These are phyloP conservation scores for Alternaria sp. DNA, from an alignment of 2,329 filamentous ascomycete genomes.

Conservation along the genomic window DNA sequence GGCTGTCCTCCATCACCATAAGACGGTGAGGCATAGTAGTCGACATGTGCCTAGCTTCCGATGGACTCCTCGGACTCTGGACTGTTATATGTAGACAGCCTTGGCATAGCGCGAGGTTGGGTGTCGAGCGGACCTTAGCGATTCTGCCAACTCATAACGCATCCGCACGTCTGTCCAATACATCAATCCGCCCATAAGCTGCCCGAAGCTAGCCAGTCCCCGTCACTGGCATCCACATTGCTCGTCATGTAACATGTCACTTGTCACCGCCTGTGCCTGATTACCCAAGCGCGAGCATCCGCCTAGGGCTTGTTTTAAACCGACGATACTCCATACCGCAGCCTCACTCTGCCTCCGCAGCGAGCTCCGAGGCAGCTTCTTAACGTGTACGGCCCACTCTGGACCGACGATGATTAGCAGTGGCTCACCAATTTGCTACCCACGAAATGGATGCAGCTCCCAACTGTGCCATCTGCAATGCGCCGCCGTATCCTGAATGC, in stretches of 20 bases:
- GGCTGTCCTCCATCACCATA: background rate
- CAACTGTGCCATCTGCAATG: constrained; percentile 51
- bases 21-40: constrained; percentile 2
- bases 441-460: constrained; percentile 47
- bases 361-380: constrained; percentile 14
- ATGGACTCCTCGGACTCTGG: constrained; percentile 2
- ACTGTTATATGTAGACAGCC: constrained; percentile 1
- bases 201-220: constrained; percentile 42
- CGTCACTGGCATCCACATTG: constrained; percentile 27
- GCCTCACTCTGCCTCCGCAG: constrained; percentile 9
- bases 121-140: constrained; percentile 35
- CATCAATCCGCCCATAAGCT: constrained; percentile 38
- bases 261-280: constrained; percentile 46
- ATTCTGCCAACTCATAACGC: constrained; percentile 48
- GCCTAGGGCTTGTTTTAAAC: constrained; percentile 28
- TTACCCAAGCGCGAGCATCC: constrained; percentile 29
- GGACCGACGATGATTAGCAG: constrained; percentile 37
- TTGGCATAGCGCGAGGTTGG: constrained; percentile 23
- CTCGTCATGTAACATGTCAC: constrained; percentile 48
- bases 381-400: constrained; percentile 13
- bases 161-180: constrained; percentile 39
- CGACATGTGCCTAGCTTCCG: background rate
- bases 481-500: constrained; percentile 48
- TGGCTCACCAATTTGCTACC: constrained; percentile 30
- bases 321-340: constrained; percentile 20